A percentile compares a stretch with the other conserved stretches of the same genome.
Conservation (phyloP, 306 rosid species). For the Macrotyloma uniflorum region DNA sequence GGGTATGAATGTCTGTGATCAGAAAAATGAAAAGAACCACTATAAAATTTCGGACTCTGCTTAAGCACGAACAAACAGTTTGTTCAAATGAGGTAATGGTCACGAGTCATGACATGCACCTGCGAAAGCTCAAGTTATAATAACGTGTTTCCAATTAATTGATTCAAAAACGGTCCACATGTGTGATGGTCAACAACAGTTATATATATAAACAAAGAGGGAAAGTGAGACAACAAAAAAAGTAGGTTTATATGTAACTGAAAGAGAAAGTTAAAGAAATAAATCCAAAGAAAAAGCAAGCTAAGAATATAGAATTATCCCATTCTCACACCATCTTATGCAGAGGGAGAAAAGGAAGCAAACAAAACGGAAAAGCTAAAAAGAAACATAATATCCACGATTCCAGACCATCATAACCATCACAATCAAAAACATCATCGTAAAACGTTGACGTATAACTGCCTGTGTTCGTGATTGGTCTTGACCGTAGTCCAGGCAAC, state of each 20-base stretch:
- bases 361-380: conserved; percentile 38
- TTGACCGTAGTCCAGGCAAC: conserved; percentile 38
- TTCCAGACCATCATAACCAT: conserved; percentile 45
- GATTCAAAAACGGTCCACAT: conserved; percentile 19
- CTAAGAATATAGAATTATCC: conserved; percentile 67
- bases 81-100: not conserved
- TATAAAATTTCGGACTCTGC: conserved; percentile 28
- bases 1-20: conserved; percentile 35
- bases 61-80: conserved; percentile 38
- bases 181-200: conserved; percentile 31
- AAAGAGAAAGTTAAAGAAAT: conserved; percentile 46
- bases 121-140: conserved; percentile 1
- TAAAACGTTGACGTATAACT: conserved; percentile 46
- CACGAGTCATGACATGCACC: not conserved
- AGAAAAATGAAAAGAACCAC: conserved; percentile 29
- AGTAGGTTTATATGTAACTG: conserved; percentile 47
- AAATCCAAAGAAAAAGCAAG: conserved; percentile 46
- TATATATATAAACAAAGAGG: not conserved
- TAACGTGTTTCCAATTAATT: not conserved
- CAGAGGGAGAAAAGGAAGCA: conserved; percentile 49
- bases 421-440: conserved; percentile 47
- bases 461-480: conserved; percentile 37
- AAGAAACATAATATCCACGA: conserved; percentile 34
- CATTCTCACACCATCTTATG: conserved; percentile 56
- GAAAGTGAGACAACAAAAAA: conserved; percentile 46